Evolutionary conservation across 805 yeast species (phyloP).

Genomic region (Pichia rugopelliculosa): DNA sequence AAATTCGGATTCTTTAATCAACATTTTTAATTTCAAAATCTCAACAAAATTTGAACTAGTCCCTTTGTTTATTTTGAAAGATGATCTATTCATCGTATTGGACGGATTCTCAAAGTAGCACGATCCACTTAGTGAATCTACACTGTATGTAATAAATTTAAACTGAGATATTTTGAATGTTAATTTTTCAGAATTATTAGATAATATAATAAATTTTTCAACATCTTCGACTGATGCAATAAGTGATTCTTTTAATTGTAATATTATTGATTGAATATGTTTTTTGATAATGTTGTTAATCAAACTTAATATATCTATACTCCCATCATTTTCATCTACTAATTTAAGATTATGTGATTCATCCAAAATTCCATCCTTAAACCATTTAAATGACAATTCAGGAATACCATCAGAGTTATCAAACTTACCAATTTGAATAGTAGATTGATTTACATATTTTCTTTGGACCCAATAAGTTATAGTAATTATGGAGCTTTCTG

Average conservation of each 20-base stretch:
- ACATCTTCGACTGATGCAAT: conserved; percentile 23
- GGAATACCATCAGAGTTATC: conserved; percentile 30
- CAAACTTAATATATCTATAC: conserved; percentile 31
- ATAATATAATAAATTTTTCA: conserved; percentile 23
- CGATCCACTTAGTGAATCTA: conserved; percentile 33
- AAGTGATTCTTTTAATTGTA: conserved; percentile 26
- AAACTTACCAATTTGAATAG: conserved; percentile 53
- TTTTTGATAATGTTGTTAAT: conserved; percentile 32
- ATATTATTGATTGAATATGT: conserved; percentile 33
- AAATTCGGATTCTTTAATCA: conserved; percentile 43
- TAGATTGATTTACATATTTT: conserved; percentile 39
- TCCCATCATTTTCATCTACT: conserved; percentile 24
- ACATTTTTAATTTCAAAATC: conserved; percentile 41
- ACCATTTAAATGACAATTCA: conserved; percentile 50
- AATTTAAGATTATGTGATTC: conserved; percentile 24
- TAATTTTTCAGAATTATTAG: conserved; percentile 19
- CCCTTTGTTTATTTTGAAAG: conserved; percentile 26
- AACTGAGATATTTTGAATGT: conserved; percentile 24
- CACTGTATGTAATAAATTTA: conserved; percentile 24
- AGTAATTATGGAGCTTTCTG: conserved; percentile 45
- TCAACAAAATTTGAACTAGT: conserved; percentile 23
- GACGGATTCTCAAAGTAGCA: conserved; percentile 41
- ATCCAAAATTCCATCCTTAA: conserved; percentile 39
- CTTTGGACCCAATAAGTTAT: conserved; percentile 61
- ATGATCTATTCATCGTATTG: conserved; percentile 29